Evolutionary conservation across 148 eudicot species (phyloP).

Genomic region (Rhododendron griersonianum): DNA sequence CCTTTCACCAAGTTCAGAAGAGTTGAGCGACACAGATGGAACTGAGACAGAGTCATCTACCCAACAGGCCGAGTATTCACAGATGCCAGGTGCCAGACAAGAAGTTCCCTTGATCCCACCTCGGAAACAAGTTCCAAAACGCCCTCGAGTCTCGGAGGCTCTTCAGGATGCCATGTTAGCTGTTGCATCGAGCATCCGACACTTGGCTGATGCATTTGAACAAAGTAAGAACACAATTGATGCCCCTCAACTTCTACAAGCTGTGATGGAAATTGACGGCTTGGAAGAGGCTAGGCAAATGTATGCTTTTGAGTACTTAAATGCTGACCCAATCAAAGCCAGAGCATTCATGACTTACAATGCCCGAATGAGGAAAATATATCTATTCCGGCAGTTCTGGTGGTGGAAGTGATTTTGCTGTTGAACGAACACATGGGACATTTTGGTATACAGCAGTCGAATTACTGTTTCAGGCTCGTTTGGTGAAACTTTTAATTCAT

Average conservation of each 20-base stretch:
- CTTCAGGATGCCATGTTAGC: constrained; percentile 18
- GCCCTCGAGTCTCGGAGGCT: constrained; percentile 9
- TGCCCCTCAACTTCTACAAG: constrained; percentile 10
- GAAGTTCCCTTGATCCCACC: constrained; percentile 12
- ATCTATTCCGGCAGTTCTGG: constrained; percentile 17
- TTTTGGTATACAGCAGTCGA: neutral
- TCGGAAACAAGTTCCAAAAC: constrained; percentile 10
- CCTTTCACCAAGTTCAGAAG: constrained; percentile 20
- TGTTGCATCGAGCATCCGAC: constrained; percentile 16
- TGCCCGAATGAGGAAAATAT: constrained; percentile 16
- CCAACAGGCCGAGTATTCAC: constrained; percentile 5
- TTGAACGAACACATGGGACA: neutral
- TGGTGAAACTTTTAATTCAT: neutral
- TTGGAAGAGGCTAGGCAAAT: constrained; percentile 19
- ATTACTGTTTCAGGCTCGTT: neutral
- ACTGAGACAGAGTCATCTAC: constrained; percentile 18
- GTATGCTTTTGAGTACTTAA: constrained; percentile 19
- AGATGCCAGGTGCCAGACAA: constrained; percentile 12
- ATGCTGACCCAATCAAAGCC: constrained; percentile 17
- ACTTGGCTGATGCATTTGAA: constrained; percentile 18
- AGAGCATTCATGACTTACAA: constrained; percentile 17
- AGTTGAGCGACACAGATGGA: constrained; percentile 10
- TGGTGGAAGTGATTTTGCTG: constrained; percentile 12
- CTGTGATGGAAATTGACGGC: constrained; percentile 16
- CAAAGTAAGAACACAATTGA: constrained; percentile 12